These are phyloP conservation scores for Scorias spongiosa DNA, from an alignment of 2,329 filamentous ascomycete genomes.

Conservation along the genomic window DNA sequence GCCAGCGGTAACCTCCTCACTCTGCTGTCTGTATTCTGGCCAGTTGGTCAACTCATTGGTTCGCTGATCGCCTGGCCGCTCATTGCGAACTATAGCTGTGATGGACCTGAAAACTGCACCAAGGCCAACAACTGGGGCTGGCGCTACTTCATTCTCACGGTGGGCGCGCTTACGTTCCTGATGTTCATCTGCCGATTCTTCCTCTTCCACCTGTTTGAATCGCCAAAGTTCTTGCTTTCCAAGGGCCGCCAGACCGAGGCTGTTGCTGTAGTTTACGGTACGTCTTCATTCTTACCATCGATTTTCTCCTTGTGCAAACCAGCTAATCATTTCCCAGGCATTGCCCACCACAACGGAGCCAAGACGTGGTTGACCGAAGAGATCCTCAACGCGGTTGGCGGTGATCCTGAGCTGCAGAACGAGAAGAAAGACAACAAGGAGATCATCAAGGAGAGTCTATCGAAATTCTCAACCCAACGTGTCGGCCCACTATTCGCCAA, in stretches of 20 bases:
- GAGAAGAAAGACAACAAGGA: slow-evolving; percentile 28
- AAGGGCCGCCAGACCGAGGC: slow-evolving; percentile 64
- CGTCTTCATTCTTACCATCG: too few species aligned
- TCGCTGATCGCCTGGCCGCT: slow-evolving; percentile 31
- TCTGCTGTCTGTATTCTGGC: slow-evolving; percentile 76
- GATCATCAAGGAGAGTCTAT: slow-evolving; percentile 45
- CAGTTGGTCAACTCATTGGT: slow-evolving; percentile 61
- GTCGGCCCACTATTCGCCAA: slow-evolving; percentile 47
- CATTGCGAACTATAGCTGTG: slow-evolving; percentile 15
- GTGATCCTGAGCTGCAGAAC: slow-evolving; percentile 27
- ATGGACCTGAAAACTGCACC: slow-evolving; percentile 19
- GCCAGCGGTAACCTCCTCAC: slow-evolving; percentile 58
- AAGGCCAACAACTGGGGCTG: slow-evolving; percentile 51
- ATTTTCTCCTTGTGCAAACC: too few species aligned
- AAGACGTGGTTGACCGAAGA: slow-evolving; percentile 67
- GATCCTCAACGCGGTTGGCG: slow-evolving; percentile 41
- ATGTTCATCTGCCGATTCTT: slow-evolving; percentile 72
- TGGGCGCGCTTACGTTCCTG: slow-evolving; percentile 55
- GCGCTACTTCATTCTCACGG: slow-evolving; percentile 56
- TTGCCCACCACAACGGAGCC: slow-evolving; percentile 45
- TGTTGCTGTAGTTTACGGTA: slow-evolving; percentile 60
- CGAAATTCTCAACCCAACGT: slow-evolving; percentile 49
- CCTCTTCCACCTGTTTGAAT: slow-evolving; percentile 69
- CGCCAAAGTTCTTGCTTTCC: slow-evolving; percentile 67
- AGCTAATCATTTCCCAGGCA: slow-evolving; percentile 12